Conservation (phyloP, 2,329 filamentous ascomycete species). For the Grosmannia serpens region DNA sequence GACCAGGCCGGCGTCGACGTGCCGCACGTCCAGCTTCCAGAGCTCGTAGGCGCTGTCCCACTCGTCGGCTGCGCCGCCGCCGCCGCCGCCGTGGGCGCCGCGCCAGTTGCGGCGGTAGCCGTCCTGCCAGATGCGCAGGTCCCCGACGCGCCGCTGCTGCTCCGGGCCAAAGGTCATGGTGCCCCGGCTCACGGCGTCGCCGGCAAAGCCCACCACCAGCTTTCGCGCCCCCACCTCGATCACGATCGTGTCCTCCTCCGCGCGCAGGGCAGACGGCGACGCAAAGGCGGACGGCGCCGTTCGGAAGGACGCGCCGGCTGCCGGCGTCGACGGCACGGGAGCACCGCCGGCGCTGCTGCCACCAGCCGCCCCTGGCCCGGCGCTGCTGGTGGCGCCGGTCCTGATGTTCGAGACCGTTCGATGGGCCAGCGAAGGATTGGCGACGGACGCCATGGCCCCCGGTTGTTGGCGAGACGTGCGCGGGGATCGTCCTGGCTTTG, state of each 20-base stretch:
- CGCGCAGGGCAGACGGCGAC: constrained; percentile 47
- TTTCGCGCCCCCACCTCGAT: constrained; percentile 73
- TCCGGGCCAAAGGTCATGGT: constrained; percentile 62
- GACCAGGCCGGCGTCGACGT: constrained; percentile 65
- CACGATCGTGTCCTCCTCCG: constrained; percentile 77
- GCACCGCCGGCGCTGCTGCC: constrained; percentile 16
- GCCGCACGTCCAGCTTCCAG: constrained; percentile 65
- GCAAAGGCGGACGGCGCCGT: constrained; percentile 43
- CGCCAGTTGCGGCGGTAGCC: constrained; percentile 38
- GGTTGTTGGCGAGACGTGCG: background rate
- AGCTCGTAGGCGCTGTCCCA: constrained; percentile 62
- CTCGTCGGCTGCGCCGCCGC: constrained; percentile 20
- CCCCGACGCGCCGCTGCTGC: constrained; percentile 64
- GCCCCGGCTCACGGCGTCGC: constrained; percentile 66
- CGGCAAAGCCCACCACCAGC: constrained; percentile 74
- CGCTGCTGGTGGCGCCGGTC: background rate
- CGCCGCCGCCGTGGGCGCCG: constrained; percentile 14
- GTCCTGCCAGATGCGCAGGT: constrained; percentile 62
- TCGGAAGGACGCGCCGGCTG: constrained; percentile 37
- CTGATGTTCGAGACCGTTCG: constrained; percentile 48
- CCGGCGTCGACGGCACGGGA: constrained; percentile 10
- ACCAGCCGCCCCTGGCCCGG: too few relatives aligned
- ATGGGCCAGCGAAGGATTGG: constrained; percentile 38
- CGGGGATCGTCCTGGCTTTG: background rate
- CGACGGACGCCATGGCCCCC: constrained; percentile 30